These are phyloP conservation scores for Fistulinella prunicolor DNA, from an alignment of 768 basidiomycete species.

Conservation along the genomic window DNA sequence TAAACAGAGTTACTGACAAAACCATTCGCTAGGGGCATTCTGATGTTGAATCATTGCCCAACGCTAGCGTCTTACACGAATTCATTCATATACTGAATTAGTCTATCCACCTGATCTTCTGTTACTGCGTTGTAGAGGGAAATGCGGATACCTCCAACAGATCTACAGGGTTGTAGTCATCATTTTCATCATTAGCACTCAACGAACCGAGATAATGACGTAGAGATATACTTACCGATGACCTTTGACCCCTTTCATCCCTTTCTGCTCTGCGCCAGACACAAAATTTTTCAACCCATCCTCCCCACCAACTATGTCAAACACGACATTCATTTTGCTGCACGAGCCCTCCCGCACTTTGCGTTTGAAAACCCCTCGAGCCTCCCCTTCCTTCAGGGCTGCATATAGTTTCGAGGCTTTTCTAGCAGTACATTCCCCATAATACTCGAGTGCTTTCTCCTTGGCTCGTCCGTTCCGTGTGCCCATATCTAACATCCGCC, in stretches of 20 bases:
- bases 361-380: constrained; percentile 61
- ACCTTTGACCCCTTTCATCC: constrained; percentile 87
- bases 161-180: constrained; percentile 38
- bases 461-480: constrained; percentile 12
- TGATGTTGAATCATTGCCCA: too few species aligned
- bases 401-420: constrained; percentile 81
- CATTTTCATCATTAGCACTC: neutral
- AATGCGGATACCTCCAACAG: constrained; percentile 70
- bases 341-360: constrained; percentile 74
- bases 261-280: constrained; percentile 70
- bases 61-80: too few species aligned
- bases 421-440: constrained; percentile 59
- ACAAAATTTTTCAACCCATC: constrained; percentile 73
- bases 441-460: constrained; percentile 63
- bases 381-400: constrained; percentile 67
- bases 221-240: constrained; percentile 64
- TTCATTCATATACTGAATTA: constrained; percentile 58
- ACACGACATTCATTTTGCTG: constrained; percentile 97
- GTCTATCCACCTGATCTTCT: constrained; percentile 62
- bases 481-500: constrained; percentile 49
- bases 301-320: constrained; percentile 73
- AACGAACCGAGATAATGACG: neutral
- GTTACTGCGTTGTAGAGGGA: constrained; percentile 90
- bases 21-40: too few species aligned
- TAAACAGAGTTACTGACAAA: too few species aligned